Evolutionary conservation across 305 asterid species (phyloP), one percentile per base, ranked within the genome.

Genomic region (Coffea humblotiana): DNA sequence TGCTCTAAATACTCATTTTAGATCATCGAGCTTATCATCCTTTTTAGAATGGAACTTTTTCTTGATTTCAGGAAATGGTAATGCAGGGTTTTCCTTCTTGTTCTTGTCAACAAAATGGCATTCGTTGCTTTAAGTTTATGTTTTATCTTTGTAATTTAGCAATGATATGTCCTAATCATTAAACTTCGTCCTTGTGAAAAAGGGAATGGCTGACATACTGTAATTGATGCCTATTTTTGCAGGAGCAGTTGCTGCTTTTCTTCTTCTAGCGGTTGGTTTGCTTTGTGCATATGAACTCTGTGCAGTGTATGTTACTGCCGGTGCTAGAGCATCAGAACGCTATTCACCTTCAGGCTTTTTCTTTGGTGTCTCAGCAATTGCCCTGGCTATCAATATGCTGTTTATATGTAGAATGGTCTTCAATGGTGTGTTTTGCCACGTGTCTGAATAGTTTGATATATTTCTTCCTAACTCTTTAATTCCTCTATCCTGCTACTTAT

Each of bases 401-500:
- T 96, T 96, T 86, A 96, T 96, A 82, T 96, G 99, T 86, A 93
- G 99, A 85, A 96, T 96, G 94, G 98, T 96, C 80, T 96, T 96
- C 87, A 91, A 96, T 85, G 99, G 99, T 96, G 79, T 51, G 91
- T 78, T 74, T 27, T 82, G 65, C 35, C 16, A 67, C 56, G 66
- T 65, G 56, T 13, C 25, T 29, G 49, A 66, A 48, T 48, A 45
- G 19, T 63, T 52, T 37, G 15, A 8, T 54, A 60, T 60, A 2
- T 61, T 40, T 48, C 52, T 13, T 75, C 32, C 49, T n/a, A 40
- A 16, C 70, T 77, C 60, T 77, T 60, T 45, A 73, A 64, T 68
- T 49, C 69, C 23, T 77, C 52, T 47, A 9, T 10, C 47, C 47
- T 37, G 27, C 70, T 68, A 61, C 45, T 14, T 76, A 56, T 37